A percentile compares a stretch with the other conserved stretches of the same genome.
Evolutionary conservation across 2,329 filamentous ascomycete genomes (phyloP).

Genomic region (Aspergillus ruber): DNA sequence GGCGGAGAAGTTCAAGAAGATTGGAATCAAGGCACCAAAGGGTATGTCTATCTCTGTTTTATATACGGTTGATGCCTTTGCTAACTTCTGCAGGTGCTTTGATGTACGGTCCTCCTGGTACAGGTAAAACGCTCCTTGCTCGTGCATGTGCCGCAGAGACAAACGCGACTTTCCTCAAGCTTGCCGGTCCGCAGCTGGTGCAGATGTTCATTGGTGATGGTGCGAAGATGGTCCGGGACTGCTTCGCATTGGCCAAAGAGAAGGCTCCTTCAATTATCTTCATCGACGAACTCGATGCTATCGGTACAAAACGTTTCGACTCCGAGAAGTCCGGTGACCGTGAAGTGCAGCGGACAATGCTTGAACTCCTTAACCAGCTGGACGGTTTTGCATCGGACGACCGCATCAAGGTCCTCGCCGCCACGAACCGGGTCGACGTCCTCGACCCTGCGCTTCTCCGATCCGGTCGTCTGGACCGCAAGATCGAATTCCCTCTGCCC

Average conservation of each 20-base stretch:
- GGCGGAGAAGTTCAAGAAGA: conserved; percentile 98
- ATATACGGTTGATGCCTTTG: background rate
- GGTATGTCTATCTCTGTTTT: conserved; percentile 51
- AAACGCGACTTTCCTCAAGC: conserved; percentile 96
- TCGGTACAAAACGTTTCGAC: conserved; percentile 99
- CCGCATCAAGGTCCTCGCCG: conserved; percentile 90
- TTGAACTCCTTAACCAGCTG: conserved; percentile 96
- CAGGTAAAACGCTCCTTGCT: conserved; percentile 58
- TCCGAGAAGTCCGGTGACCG: conserved; percentile 96
- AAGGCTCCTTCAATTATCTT: conserved; percentile 99
- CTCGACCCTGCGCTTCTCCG: conserved; percentile 85
- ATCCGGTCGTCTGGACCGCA: conserved; percentile 86
- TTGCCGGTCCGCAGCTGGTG: conserved; percentile 92
- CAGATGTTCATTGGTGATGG: conserved; percentile 99
- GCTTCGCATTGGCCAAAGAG: conserved; percentile 95
- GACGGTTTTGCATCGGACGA: conserved; percentile 97
- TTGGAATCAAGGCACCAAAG: conserved; percentile 98
- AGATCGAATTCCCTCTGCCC: conserved; percentile 96
- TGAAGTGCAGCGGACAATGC: conserved; percentile 97
- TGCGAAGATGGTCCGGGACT: conserved; percentile 94
- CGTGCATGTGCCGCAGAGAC: conserved; percentile 96
- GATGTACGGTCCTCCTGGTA: conserved; percentile 73
- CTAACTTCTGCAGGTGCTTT: conserved; percentile 62
- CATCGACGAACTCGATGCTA: conserved; percentile 95
- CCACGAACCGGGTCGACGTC: conserved; percentile 91